Base-by-base conservation (phyloP, 129 eudicot species). In the Rutidosis leptorrhynchoides region DNA sequence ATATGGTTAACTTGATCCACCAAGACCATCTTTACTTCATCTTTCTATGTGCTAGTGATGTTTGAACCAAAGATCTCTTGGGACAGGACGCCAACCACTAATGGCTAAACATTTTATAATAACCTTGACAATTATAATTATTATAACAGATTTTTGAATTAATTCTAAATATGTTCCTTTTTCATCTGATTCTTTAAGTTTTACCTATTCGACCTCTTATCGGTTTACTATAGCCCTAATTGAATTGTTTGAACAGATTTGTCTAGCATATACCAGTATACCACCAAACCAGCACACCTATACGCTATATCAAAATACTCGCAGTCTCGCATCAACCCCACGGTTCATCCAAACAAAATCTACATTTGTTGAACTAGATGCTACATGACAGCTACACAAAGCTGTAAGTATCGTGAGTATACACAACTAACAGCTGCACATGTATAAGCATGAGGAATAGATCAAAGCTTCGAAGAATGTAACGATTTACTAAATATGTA, bases 241-340 rank as follows among this genome's bases (percentile, higher is more conserved):
- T 25, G 32, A 48, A 17, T 6, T 0, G 9, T 48, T 48, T 17
- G 9, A 17, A 48, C 22, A 48, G 10, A 48, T 48, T 48, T 8
- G 54, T 6, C 54, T 48, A 48, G 54, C 9, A 21, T 48, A 48
- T 7, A n/a, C n/a, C n/a, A n/a, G n/a, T n/a, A n/a, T n/a, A 48
- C 23, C 6, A n/a, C 19, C 23, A 10, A 54, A 26, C 40, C 16
- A 58, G 20, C 40, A 58, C 2, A 15, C 63, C 63, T 27, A 5
- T 42, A 66, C 20, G 20, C 45, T 21, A 67, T 30, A 67, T 67
- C 61, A 52, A 16, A 67, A 52, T 15, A n/a, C n/a, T n/a, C n/a
- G n/a, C n/a, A 14, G 51, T 32, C 72, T 49, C 48, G 28, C 15
- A 67, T 30, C 33, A 22, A 53, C 52, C 71, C 26, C 17, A 5